Evolutionary conservation across 2,329 filamentous ascomycete species (phyloP).

Genomic region (Colletotrichum sp.): DNA sequence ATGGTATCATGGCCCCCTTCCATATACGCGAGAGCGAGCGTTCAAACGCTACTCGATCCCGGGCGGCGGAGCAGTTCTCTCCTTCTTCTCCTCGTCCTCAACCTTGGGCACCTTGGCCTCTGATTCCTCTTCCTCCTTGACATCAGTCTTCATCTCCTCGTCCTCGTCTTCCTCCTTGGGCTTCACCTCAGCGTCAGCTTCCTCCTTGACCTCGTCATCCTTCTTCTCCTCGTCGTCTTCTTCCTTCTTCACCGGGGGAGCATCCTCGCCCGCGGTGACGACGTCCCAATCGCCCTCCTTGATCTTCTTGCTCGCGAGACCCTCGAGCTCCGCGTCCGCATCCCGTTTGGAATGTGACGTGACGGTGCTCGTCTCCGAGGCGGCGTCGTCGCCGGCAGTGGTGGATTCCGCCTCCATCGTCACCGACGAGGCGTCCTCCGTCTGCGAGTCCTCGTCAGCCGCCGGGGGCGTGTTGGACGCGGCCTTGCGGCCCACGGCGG

Average conservation of each 20-base stretch:
- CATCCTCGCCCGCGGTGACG: slow-evolving; percentile 6
- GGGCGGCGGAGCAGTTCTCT: neutral
- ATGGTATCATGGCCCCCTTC: slow-evolving; percentile 16
- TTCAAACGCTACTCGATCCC: neutral
- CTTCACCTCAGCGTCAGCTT: neutral
- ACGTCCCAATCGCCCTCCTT: slow-evolving; percentile 44
- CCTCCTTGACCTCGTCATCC: slow-evolving; percentile 22
- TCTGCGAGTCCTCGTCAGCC: slow-evolving; percentile 21
- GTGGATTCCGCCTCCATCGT: slow-evolving; percentile 1
- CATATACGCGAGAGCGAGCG: neutral
- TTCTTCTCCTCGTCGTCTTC: slow-evolving; percentile 23
- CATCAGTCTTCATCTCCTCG: neutral
- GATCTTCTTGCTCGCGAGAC: slow-evolving; percentile 49
- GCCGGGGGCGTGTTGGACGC: slow-evolving; percentile 18
- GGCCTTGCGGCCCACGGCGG: slow-evolving; percentile 61
- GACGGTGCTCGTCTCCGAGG: slow-evolving; percentile 32
- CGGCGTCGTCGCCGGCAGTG: slow-evolving; percentile 27
- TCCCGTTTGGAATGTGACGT: slow-evolving; percentile 58
- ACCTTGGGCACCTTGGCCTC: neutral
- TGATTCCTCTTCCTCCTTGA: neutral
- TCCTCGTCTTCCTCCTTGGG: slow-evolving; percentile 1
- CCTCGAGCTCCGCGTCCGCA: slow-evolving; percentile 52
- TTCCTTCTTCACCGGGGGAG: slow-evolving; percentile 7
- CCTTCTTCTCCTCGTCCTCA: neutral
- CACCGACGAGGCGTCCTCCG: slow-evolving; percentile 16